Percentiles rank a stretch among this genome's conserved stretches.
Evolutionary conservation across 148 eudicot species (phyloP).

Genomic region (Hydrangea macrophylla): DNA sequence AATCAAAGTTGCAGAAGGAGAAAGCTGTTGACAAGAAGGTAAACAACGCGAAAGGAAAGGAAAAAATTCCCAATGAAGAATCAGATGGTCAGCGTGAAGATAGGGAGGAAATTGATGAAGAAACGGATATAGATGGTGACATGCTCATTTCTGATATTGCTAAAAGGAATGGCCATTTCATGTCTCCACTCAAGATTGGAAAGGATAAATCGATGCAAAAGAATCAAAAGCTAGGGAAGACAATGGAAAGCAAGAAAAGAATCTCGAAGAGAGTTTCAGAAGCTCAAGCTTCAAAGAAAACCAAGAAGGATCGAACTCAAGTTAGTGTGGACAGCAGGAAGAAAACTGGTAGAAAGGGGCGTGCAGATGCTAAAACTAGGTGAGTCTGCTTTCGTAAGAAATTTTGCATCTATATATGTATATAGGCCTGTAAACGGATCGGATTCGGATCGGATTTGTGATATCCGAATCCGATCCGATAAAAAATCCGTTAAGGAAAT

Average conservation of each 20-base stretch:
- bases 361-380: neutral
- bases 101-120: neutral
- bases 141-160: neutral
- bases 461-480: too few species aligned
- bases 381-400: too few species aligned
- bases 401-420: too few species aligned
- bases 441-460: too few species aligned
- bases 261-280: neutral
- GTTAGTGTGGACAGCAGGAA: neutral
- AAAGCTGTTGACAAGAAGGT: too few species aligned
- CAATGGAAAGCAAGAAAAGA: neutral
- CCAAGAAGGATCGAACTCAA: neutral
- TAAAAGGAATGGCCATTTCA: too few species aligned
- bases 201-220: neutral
- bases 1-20: too few species aligned
- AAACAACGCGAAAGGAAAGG: too few species aligned
- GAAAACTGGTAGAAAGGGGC: neutral
- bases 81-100: neutral
- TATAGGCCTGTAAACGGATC: too few species aligned
- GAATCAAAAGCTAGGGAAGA: neutral
- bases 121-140: neutral
- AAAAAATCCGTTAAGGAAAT: too few species aligned
- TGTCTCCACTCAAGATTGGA: neutral
- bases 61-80: too few species aligned
- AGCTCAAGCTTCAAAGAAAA: neutral